Percentiles rank a stretch among this genome's conserved stretches.
Conservation (phyloP, 1,284 basidiomycete genomes). For the Moesziomyces parantarcticus region DNA sequence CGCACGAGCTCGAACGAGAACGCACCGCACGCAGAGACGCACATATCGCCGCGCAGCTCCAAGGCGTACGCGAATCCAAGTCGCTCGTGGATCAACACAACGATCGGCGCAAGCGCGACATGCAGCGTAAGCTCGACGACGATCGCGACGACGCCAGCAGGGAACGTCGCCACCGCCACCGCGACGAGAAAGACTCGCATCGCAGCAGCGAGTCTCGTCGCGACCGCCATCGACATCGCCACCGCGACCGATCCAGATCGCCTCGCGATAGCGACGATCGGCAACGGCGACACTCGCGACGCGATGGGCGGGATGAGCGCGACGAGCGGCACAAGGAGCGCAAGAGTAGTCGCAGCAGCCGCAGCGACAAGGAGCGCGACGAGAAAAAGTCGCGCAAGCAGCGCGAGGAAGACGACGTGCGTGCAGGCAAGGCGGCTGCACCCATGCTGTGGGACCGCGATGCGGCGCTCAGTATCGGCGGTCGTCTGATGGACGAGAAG, state of each 20-base stretch:
- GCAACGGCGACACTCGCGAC: too few relatives aligned
- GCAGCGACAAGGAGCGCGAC: not conserved
- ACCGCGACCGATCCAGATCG: too few relatives aligned
- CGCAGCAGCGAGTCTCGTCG: slow-evolving; percentile 6
- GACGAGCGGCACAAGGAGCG: slow-evolving; percentile 8
- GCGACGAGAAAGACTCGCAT: slow-evolving; percentile 2
- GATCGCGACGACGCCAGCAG: slow-evolving; percentile 13
- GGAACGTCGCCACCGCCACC: slow-evolving; percentile 9
- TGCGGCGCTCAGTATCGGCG: slow-evolving; percentile 44
- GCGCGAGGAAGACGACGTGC: slow-evolving; percentile 40
- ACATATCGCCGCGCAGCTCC: slow-evolving; percentile 23
- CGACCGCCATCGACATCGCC: slow-evolving; percentile 6
- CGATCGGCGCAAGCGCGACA: slow-evolving; percentile 21
- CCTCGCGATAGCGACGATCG: too few relatives aligned
- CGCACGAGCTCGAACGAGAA: slow-evolving; percentile 25
- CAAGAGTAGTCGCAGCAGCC: slow-evolving; percentile 1
- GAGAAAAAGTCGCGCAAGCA: slow-evolving; percentile 27
- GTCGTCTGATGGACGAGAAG: slow-evolving; percentile 50
- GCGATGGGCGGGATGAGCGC: not conserved
- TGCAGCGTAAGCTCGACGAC: slow-evolving; percentile 19
- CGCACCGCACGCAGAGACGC: slow-evolving; percentile 21
- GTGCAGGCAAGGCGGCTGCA: slow-evolving; percentile 26
- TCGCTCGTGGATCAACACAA: slow-evolving; percentile 37
- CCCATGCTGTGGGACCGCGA: slow-evolving; percentile 55
- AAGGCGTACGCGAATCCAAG: slow-evolving; percentile 12